phyloP scores from a whole-genome alignment of 192 early-diverging fungal species.

The Backusella australiensis region DNA sequence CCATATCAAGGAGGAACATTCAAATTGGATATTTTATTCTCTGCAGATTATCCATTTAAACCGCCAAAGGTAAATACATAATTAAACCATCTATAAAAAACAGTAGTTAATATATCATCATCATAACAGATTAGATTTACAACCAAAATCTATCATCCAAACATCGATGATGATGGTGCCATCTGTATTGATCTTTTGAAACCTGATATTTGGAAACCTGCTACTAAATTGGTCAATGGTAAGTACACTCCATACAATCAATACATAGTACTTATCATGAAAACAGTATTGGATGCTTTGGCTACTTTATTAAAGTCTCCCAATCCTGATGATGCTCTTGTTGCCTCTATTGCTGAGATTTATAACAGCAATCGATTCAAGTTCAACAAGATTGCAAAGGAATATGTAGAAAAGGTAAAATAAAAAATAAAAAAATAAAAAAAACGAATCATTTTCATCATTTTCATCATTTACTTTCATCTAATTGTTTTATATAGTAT shows the following conservation, averaged over 20 bases:
- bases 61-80: conserved; percentile 58
- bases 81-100: background rate
- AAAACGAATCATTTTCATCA: background rate
- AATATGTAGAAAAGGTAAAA: conserved; percentile 67
- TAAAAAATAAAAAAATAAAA: no score
- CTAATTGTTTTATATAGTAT: background rate
- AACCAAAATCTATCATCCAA: conserved; percentile 81
- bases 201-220: conserved; percentile 83
- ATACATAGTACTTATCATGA: no score
- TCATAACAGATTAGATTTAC: conserved; percentile 61
- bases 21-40: conserved; percentile 66
- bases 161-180: conserved; percentile 73
- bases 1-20: conserved; percentile 76
- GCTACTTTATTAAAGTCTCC: conserved; percentile 66
- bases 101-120: no score
- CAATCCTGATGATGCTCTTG: conserved; percentile 83
- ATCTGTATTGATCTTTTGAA: conserved; percentile 78
- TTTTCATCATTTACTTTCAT: background rate
- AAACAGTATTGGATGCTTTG: conserved; percentile 61
- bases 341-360: conserved; percentile 68
- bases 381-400: conserved; percentile 71
- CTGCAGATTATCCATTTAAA: conserved; percentile 79
- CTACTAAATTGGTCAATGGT: conserved; percentile 69
- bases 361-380: conserved; percentile 60
- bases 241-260: background rate